phyloP scores from a whole-genome alignment of 768 basidiomycete species.

The Lactarius hatsudake region DNA sequence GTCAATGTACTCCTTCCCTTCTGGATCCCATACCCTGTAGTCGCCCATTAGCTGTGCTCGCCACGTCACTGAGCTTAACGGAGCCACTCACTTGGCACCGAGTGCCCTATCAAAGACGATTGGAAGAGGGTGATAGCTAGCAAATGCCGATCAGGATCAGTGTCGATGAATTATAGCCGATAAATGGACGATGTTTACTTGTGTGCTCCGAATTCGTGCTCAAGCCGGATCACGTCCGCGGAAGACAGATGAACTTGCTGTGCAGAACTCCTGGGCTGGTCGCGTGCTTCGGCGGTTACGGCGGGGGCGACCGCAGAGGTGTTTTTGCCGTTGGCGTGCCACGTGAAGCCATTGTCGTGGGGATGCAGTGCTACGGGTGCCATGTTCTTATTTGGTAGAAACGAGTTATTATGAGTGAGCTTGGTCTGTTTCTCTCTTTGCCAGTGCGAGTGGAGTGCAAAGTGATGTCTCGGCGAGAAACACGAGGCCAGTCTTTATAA shows the following conservation, averaged over 20 bases:
- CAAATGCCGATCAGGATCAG: background rate
- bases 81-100: slow-evolving; percentile 75
- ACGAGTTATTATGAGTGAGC: background rate
- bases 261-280: background rate
- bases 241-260: slow-evolving; percentile 45
- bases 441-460: background rate
- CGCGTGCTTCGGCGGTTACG: slow-evolving; percentile 11
- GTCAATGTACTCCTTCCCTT: slow-evolving; percentile 95
- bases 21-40: slow-evolving; percentile 83
- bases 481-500: background rate
- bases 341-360: slow-evolving; percentile 7
- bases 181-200: slow-evolving; percentile 56
- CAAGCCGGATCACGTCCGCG: slow-evolving; percentile 72
- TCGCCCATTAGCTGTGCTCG: slow-evolving; percentile 22
- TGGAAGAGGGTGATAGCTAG: slow-evolving; percentile 93
- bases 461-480: background rate
- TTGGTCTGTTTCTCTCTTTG: background rate
- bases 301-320: slow-evolving; percentile 12
- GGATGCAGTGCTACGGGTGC: slow-evolving; percentile 21
- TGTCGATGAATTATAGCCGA: background rate
- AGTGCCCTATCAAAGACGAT: slow-evolving; percentile 89
- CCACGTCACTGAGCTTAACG: slow-evolving; percentile 36
- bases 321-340: slow-evolving; percentile 25
- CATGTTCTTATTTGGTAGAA: slow-evolving; percentile 7
- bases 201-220: slow-evolving; percentile 82